Conservation (phyloP, 2,329 filamentous ascomycete species). For the Xylaria sp. region DNA sequence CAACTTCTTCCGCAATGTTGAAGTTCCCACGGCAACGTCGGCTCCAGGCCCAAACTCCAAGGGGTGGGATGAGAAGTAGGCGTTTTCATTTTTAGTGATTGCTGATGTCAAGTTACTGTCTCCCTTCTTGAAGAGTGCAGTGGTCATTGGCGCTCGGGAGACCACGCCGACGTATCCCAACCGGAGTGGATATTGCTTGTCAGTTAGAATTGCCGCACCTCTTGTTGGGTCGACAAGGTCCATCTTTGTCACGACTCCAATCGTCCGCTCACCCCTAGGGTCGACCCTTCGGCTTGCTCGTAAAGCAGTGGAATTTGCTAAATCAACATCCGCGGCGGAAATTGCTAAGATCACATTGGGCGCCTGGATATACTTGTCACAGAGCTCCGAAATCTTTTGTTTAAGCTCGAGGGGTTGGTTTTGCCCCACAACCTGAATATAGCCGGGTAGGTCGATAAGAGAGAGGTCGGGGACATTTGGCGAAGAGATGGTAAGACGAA, state of each 20-base stretch:
- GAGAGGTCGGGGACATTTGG: constrained; percentile 95
- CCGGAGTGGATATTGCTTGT: constrained; percentile 94
- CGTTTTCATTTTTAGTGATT: constrained; percentile 87
- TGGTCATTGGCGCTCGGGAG: constrained; percentile 77
- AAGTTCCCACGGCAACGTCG: constrained; percentile 82
- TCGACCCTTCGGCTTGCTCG: constrained; percentile 91
- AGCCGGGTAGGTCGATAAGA: constrained; percentile 94
- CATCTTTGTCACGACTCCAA: constrained; percentile 99
- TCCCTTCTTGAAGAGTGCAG: constrained; percentile 84
- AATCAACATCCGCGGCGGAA: constrained; percentile 95
- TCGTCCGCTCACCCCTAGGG: constrained; percentile 92
- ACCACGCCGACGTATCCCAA: constrained; percentile 97
- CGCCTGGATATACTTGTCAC: constrained; percentile 96
- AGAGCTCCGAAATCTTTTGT: constrained; percentile 94
- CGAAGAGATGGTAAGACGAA: constrained; percentile 94
- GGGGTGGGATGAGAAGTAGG: constrained; percentile 87
- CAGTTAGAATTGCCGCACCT: constrained; percentile 81
- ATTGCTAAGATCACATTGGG: constrained; percentile 98
- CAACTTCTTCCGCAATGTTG: constrained; percentile 89
- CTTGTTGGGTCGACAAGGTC: constrained; percentile 89
- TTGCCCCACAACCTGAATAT: constrained; percentile 93
- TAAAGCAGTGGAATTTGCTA: constrained; percentile 94
- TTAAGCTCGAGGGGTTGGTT: constrained; percentile 93
- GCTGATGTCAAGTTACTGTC: constrained; percentile 81
- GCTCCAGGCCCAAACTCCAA: constrained; percentile 79